These are phyloP conservation scores for Sonneratia caseolaris DNA, from an alignment of 345 rosid genomes.

Conservation along the genomic window DNA sequence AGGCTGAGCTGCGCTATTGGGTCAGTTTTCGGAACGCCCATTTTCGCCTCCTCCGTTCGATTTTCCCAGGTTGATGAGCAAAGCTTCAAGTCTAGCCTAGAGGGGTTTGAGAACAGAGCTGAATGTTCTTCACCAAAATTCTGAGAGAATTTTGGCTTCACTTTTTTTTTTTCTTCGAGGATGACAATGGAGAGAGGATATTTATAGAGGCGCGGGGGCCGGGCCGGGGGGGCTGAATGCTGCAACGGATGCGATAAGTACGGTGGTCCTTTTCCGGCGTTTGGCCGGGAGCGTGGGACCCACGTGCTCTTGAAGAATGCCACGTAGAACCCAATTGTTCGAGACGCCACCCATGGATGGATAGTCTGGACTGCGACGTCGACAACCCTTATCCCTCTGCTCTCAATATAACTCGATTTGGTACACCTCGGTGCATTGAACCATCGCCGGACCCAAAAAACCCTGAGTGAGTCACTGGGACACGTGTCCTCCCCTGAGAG, in stretches of 20 bases:
- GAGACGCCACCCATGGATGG: too few relatives aligned
- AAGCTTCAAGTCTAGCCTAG: too few relatives aligned
- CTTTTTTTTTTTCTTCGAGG: too few relatives aligned
- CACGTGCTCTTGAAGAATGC: background rate
- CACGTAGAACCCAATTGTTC: too few relatives aligned
- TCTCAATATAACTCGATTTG: too few relatives aligned
- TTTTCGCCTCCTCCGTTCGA: conserved; percentile 9
- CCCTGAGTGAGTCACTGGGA: conserved; percentile 13
- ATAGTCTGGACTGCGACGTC: too few relatives aligned
- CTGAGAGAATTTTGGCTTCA: too few relatives aligned
- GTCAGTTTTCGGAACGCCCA: conserved; percentile 65
- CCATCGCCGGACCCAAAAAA: too few relatives aligned
- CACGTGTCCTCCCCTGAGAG: conserved; percentile 22
- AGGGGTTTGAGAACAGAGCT: too few relatives aligned
- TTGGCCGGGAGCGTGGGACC: conserved; percentile 5
- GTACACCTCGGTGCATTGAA: too few relatives aligned
- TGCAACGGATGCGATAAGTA: conserved; percentile 32
- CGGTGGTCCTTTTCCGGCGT: conserved; percentile 52
- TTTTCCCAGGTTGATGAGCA: too few relatives aligned
- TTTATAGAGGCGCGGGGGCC: conserved; percentile 21
- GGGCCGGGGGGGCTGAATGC: background rate
- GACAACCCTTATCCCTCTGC: too few relatives aligned
- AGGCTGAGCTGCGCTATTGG: conserved; percentile 70
- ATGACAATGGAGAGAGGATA: background rate
- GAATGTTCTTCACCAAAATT: background rate